These are phyloP conservation scores for Carallia brachiata DNA, from an alignment of 345 rosid genomes.

Conservation along the genomic window DNA sequence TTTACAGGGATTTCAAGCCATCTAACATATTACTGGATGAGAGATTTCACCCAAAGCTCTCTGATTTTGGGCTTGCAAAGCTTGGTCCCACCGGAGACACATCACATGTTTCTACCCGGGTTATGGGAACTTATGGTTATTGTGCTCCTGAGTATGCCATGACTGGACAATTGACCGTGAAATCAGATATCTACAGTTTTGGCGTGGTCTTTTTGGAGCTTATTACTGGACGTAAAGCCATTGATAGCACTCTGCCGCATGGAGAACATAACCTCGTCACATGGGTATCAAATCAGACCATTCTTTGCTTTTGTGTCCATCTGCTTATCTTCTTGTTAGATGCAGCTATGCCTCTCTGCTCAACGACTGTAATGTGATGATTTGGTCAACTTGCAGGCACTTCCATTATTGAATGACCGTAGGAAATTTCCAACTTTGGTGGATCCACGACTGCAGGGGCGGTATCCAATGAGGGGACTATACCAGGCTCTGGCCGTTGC, in stretches of 20 bases:
- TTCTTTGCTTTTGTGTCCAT: neutral
- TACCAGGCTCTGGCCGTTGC: conserved; percentile 13
- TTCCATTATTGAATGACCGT: conserved; percentile 4
- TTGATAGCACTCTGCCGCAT: conserved; percentile 77
- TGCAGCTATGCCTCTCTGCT: neutral
- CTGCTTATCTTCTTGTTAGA: neutral
- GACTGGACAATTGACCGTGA: conserved; percentile 96
- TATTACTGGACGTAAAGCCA: conserved; percentile 94
- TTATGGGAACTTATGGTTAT: conserved; percentile 98
- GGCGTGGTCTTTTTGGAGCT: conserved; percentile 94
- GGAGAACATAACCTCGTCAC: conserved; percentile 96
- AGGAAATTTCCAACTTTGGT: neutral
- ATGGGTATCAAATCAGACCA: conserved; percentile 55
- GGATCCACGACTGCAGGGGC: conserved; percentile 2
- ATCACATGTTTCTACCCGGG: conserved; percentile 97
- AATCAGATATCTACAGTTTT: conserved; percentile 93
- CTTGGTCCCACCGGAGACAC: conserved; percentile 97
- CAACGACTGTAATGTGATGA: conserved; percentile 1
- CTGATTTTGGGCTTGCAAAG: conserved; percentile 97
- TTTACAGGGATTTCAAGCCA: neutral
- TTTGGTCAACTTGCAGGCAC: conserved; percentile 8
- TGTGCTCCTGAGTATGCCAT: conserved; percentile 99
- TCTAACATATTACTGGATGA: neutral
- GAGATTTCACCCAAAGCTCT: conserved; percentile 72
- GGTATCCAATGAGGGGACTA: conserved; percentile 2